phyloP scores from a whole-genome alignment of 1,284 basidiomycete species.

The Butyriboletus appendiculatus region DNA sequence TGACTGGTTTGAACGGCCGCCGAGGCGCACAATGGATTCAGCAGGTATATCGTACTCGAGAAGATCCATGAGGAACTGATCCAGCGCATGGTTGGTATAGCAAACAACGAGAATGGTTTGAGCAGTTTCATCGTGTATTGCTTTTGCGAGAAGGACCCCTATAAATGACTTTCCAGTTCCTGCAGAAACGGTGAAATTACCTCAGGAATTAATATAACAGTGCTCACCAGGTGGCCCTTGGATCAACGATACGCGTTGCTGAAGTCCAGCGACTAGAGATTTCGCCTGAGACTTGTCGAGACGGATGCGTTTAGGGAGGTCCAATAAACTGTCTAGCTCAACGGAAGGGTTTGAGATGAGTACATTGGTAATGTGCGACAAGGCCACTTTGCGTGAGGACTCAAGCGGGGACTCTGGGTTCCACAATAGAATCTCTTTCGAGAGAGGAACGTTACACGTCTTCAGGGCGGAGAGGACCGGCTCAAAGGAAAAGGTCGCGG shows the following conservation, averaged over 20 bases:
- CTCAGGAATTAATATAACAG: background rate
- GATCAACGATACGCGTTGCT: constrained; percentile 54
- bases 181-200: constrained; percentile 21
- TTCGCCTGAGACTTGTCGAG: constrained; percentile 53
- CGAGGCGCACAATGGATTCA: constrained; percentile 51
- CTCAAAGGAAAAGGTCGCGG: constrained; percentile 59
- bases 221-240: constrained; percentile 65
- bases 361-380: constrained; percentile 38
- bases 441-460: constrained; percentile 41
- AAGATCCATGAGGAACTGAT: constrained; percentile 61
- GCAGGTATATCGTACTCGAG: constrained; percentile 53
- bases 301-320: constrained; percentile 39
- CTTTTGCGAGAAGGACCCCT: constrained; percentile 58
- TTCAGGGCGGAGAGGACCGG: constrained; percentile 55
- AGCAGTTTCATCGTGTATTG: constrained; percentile 46
- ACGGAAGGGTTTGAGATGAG: constrained; percentile 34
- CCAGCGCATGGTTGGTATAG: constrained; percentile 68
- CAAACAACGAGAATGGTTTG: constrained; percentile 60
- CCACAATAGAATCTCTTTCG: constrained; percentile 54
- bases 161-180: constrained; percentile 73
- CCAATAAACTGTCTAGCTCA: constrained; percentile 40
- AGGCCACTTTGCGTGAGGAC: accelerated
- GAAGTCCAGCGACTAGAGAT: constrained; percentile 52
- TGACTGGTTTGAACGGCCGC: constrained; percentile 49
- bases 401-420: constrained; percentile 24